Conservation (phyloP, 2,329 filamentous ascomycete species). For the Cladosporium colombiae region DNA sequence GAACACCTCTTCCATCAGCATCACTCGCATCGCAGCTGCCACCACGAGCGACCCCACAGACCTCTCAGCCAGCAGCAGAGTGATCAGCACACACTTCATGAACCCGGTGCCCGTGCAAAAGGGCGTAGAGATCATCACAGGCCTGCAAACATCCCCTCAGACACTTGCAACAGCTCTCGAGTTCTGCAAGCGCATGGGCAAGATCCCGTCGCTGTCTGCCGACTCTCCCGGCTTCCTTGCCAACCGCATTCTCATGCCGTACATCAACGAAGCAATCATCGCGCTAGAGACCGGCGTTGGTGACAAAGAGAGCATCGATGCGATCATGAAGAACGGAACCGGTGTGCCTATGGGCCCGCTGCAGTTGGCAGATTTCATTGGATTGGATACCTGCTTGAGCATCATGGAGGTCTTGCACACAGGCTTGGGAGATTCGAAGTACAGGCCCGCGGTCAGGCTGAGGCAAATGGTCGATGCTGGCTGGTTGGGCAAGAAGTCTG, state of each 20-base stretch:
- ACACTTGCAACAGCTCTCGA: constrained; percentile 81
- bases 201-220: constrained; percentile 81
- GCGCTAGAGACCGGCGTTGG: constrained; percentile 94
- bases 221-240: constrained; percentile 94
- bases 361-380: constrained; percentile 93
- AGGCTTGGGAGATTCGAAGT: constrained; percentile 95
- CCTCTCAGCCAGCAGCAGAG: constrained; percentile 77
- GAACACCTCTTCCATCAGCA: constrained; percentile 98
- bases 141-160: constrained; percentile 81
- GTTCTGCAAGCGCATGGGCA: constrained; percentile 91
- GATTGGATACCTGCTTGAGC: constrained; percentile 89
- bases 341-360: constrained; percentile 98
- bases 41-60: constrained; percentile 76
- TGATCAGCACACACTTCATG: constrained; percentile 98
- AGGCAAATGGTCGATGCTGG: constrained; percentile 97
- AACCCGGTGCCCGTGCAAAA: constrained; percentile 97
- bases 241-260: constrained; percentile 97
- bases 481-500: constrained; percentile 96
- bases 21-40: constrained; percentile 90
- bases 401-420: constrained; percentile 95
- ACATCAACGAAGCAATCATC: constrained; percentile 97
- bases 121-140: constrained; percentile 95
- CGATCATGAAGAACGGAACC: constrained; percentile 98
- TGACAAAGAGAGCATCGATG: constrained; percentile 86
- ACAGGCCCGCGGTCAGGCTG: constrained; percentile 82